phyloP scores from a whole-genome alignment of 2,329 filamentous ascomycete species.

The Alternaria arbusti region DNA sequence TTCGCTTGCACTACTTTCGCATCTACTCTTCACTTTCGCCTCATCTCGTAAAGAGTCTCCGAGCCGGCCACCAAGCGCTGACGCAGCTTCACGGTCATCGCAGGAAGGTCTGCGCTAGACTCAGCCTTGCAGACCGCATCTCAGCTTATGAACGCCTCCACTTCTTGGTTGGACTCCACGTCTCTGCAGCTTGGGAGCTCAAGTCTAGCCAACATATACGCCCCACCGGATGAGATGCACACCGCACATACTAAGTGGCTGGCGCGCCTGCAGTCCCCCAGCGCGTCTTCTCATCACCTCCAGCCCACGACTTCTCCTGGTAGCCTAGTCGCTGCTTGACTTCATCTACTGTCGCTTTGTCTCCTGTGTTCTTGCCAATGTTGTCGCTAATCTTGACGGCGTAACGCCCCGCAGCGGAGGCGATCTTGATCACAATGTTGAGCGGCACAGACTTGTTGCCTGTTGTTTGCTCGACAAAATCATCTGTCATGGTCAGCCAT shows the following conservation, averaged over 20 bases:
- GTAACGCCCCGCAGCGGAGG: constrained; percentile 77
- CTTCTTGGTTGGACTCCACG: constrained; percentile 16
- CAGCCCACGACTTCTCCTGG: constrained; percentile 80
- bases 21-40: neutral
- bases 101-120: constrained; percentile 18
- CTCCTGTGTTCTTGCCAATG: constrained; percentile 90
- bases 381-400: constrained; percentile 94
- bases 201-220: neutral
- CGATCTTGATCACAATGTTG: constrained; percentile 98
- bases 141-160: constrained; percentile 27
- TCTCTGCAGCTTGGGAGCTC: neutral
- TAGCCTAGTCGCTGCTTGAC: constrained; percentile 90
- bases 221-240: neutral
- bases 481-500: constrained; percentile 60
- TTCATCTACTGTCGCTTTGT: constrained; percentile 75
- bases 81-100: constrained; percentile 9
- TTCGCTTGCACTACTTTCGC: neutral
- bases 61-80: constrained; percentile 1
- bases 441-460: constrained; percentile 86
- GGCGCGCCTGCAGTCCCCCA: constrained; percentile 66
- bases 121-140: constrained; percentile 23
- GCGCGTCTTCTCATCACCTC: constrained; percentile 80
- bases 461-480: constrained; percentile 76
- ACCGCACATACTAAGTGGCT: constrained; percentile 14
- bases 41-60: neutral